These are phyloP conservation scores for Pleurozium schreberi DNA, from an alignment of 225 moss, liverwort and hornwort genomes.

Conservation along the genomic window DNA sequence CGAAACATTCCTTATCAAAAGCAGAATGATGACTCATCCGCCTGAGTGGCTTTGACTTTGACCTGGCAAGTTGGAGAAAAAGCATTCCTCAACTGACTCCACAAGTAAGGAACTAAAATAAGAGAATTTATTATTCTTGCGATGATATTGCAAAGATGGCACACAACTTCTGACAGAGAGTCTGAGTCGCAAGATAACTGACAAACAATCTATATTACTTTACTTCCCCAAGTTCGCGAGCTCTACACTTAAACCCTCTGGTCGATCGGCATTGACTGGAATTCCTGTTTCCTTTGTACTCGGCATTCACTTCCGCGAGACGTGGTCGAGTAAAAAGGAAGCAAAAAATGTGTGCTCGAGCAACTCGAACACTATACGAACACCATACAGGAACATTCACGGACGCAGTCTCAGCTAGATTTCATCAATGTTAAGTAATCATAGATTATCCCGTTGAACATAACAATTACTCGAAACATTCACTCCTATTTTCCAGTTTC, in stretches of 20 bases:
- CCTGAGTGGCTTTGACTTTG: background rate
- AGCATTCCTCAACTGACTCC: background rate
- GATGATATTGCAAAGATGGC: background rate
- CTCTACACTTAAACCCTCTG: background rate
- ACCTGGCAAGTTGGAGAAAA: slow-evolving; percentile 4
- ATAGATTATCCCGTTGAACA: background rate
- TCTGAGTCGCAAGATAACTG: background rate
- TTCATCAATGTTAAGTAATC: background rate
- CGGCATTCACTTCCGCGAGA: background rate
- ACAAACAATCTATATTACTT: background rate
- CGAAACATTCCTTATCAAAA: background rate
- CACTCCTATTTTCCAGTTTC: background rate
- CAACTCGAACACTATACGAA: background rate
- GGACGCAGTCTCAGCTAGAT: background rate
- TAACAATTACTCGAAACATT: background rate
- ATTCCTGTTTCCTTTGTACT: background rate
- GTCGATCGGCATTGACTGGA: background rate
- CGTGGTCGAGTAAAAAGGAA: background rate
- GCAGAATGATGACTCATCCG: background rate
- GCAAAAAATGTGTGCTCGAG: background rate
- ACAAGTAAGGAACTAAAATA: background rate
- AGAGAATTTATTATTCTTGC: background rate
- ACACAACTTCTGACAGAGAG: background rate
- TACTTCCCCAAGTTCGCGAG: background rate
- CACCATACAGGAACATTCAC: background rate